A percentile compares a stretch with the other conserved stretches of the same genome.
These are phyloP conservation scores for Aphanomyces stellatus DNA, from an alignment of 352 stramenopile genomes.

Conservation along the genomic window DNA sequence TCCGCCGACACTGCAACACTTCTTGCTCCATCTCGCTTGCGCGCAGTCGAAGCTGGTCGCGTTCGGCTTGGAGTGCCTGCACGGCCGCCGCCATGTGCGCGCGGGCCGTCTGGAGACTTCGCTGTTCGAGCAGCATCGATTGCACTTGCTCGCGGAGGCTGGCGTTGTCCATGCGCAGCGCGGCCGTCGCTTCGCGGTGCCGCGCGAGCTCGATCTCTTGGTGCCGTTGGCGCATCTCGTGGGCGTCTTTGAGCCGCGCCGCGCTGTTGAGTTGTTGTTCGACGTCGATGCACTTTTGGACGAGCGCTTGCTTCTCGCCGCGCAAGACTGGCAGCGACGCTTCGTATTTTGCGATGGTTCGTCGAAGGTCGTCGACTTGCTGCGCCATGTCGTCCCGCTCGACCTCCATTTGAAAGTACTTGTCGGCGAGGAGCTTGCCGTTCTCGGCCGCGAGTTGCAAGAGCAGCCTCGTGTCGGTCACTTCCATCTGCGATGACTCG, in stretches of 20 bases:
- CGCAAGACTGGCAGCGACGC: not conserved
- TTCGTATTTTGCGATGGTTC: not conserved
- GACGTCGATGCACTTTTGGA: not conserved
- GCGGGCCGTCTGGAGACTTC: not conserved
- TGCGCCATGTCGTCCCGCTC: not conserved
- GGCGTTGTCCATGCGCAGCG: not conserved
- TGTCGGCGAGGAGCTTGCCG: not conserved
- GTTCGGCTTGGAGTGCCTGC: not conserved
- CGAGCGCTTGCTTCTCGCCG: not conserved
- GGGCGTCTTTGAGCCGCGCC: not conserved
- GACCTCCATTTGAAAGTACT: conserved; percentile 8
- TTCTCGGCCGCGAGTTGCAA: not conserved
- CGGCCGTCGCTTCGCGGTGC: not conserved
- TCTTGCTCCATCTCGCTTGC: not conserved
- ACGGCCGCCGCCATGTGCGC: not conserved
- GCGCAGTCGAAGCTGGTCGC: not conserved
- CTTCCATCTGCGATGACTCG: not conserved
- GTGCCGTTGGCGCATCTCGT: not conserved
- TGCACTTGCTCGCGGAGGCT: not conserved
- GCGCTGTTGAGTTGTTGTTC: not conserved
- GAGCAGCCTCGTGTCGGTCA: not conserved
- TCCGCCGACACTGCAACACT: not conserved
- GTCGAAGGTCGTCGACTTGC: not conserved
- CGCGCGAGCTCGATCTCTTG: not conserved
- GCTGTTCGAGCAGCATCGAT: not conserved